Base-by-base conservation (phyloP, 2,329 filamentous ascomycete species). In the Claviceps lovelessii region DNA sequence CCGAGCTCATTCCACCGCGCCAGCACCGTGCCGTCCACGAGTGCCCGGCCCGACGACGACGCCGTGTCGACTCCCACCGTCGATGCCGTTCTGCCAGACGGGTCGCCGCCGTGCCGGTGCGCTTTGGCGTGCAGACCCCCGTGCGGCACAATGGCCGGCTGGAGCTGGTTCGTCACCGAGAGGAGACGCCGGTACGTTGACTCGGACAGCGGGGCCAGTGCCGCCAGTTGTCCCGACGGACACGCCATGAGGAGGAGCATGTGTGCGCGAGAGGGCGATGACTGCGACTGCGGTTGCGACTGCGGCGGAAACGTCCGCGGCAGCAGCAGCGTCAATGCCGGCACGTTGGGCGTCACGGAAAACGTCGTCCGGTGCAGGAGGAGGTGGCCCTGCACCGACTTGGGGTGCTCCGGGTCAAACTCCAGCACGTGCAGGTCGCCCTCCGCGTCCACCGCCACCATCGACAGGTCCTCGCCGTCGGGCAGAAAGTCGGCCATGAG, bases 361-460 rank as follows among this genome's bases (percentile, higher is more conserved):
- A 98, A 97, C 56, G 89, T 88, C 53, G 87, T 88, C 57, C 88
- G 84, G 68, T 91, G 88, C 8, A 98, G 79, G 29, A 98, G 80
- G 45, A 90, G 81, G 63, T 90, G 86, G 51, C 93, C 93, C 55
- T 91, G 87, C 39, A 95, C 81, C 7, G 90, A 94, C 73, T 95
- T 94, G 17, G 91, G 91, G 65, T 97, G 86, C 65, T 97, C 91
- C 0, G 93, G 93, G 64, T 97, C 90, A 64, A 93, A 98, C 69
- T 97, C 88, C 59, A 97, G 72, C 49, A 96, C 78, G 66, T 96
- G 89, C 45, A 98, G 70, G 62, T 93, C 89, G 58, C 87, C 87
- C 62, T 95, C 85, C 41, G 85, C 83, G 66, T 97, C 91, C 13
- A 86, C 83, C 6, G 88, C 85, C 45, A 96, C 75, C 59, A 98